These are phyloP conservation scores for Didymella lethalis DNA, from an alignment of 2,329 filamentous ascomycete species.

Conservation along the genomic window DNA sequence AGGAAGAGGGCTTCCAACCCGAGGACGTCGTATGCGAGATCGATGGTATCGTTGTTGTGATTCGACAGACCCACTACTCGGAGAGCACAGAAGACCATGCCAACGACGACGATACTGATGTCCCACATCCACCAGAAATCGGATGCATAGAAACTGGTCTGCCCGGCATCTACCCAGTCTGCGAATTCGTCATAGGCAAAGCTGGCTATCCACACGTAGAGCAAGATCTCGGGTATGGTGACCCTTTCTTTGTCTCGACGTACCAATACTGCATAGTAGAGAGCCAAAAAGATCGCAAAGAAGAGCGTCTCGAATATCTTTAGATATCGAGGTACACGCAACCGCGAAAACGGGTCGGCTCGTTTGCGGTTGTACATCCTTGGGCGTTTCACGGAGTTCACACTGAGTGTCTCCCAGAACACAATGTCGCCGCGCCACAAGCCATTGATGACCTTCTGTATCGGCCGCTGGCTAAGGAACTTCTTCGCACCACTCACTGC, in stretches of 20 bases:
- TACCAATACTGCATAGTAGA: slow-evolving; percentile 89
- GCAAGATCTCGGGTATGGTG: slow-evolving; percentile 71
- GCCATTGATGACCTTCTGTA: slow-evolving; percentile 83
- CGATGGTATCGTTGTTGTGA: slow-evolving; percentile 69
- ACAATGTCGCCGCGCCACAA: slow-evolving; percentile 85
- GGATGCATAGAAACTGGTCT: slow-evolving; percentile 67
- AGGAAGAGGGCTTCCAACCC: slow-evolving; percentile 89
- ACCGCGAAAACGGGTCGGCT: slow-evolving; percentile 64
- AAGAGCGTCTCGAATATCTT: slow-evolving; percentile 86
- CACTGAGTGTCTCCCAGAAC: slow-evolving; percentile 82
- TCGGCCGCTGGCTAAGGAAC: slow-evolving; percentile 79
- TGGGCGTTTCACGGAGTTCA: slow-evolving; percentile 76
- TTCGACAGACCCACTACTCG: slow-evolving; percentile 71
- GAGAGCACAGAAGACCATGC: slow-evolving; percentile 72
- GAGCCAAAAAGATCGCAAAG: slow-evolving; percentile 75
- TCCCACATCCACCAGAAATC: slow-evolving; percentile 48
- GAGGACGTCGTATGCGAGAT: slow-evolving; percentile 87
- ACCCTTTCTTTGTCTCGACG: slow-evolving; percentile 72
- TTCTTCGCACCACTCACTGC: slow-evolving; percentile 82
- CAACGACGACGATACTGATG: slow-evolving; percentile 72
- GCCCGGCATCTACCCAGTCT: slow-evolving; percentile 82
- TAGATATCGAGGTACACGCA: slow-evolving; percentile 82
- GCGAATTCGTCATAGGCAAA: slow-evolving; percentile 82
- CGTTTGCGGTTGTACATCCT: slow-evolving; percentile 72
- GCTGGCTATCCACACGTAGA: slow-evolving; percentile 86